Evolutionary conservation across 1,284 basidiomycete genomes (phyloP).

Genomic region (Takashimella koratensis): DNA sequence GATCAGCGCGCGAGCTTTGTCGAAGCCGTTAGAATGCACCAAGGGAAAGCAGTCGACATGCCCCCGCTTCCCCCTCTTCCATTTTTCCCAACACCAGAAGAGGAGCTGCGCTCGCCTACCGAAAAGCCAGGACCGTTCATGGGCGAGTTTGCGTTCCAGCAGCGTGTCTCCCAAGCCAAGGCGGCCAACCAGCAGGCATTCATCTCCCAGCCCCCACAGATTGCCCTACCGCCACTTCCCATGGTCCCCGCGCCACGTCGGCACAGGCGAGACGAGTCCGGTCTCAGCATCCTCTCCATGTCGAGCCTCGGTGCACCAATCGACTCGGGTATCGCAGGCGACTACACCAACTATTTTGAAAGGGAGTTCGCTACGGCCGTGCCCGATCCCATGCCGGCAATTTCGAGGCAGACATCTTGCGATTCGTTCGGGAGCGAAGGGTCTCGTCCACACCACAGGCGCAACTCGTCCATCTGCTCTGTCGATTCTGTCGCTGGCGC

Average conservation of each 20-base stretch:
- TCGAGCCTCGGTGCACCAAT: conserved; percentile 72
- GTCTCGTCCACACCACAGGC: conserved; percentile 17
- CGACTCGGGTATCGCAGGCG: conserved; percentile 61
- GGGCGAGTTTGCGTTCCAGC: conserved; percentile 39
- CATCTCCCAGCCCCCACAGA: conserved; percentile 7
- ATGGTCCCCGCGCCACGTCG: background rate
- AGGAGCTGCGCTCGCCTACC: conserved; percentile 2
- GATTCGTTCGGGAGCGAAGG: background rate
- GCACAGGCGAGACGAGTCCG: conserved; percentile 55
- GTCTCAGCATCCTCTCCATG: conserved; percentile 72
- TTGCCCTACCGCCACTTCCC: conserved; percentile 4
- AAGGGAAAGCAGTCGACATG: conserved; percentile 8
- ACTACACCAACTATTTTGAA: conserved; percentile 66
- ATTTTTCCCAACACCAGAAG: background rate
- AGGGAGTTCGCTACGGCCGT: conserved; percentile 47
- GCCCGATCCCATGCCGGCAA: background rate
- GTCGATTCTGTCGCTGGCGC: conserved; percentile 48
- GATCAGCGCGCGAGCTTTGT: conserved; percentile 69
- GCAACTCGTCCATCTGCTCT: conserved; percentile 54
- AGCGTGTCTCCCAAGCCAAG: conserved; percentile 20
- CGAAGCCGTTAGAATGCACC: conserved; percentile 49
- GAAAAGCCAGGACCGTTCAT: conserved; percentile 23
- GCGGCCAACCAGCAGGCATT: background rate
- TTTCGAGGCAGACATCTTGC: background rate
- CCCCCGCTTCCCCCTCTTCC: conserved; percentile 12